Conservation (phyloP, 768 basidiomycete genomes). For the Phlebiopsis flavidoalba region DNA sequence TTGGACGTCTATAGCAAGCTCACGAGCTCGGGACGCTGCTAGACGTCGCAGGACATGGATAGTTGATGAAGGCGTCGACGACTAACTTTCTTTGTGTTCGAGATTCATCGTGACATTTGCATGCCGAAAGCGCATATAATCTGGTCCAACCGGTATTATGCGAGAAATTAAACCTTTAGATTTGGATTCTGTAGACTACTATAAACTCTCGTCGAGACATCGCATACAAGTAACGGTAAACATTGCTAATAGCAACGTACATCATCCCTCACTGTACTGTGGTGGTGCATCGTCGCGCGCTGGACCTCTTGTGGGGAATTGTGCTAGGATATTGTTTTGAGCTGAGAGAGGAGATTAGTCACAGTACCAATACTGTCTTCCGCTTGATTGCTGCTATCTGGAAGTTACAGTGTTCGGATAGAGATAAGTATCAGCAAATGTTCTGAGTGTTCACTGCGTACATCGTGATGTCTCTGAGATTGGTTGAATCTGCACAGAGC, state of each 20-base stretch:
- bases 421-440: neutral
- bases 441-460: neutral
- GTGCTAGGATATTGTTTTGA: neutral
- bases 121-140: no score
- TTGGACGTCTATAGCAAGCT: no score
- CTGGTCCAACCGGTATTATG: no score
- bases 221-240: no score
- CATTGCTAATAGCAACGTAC: neutral
- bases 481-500: neutral
- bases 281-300: neutral
- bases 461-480: neutral
- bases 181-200: no score
- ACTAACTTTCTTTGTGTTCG: no score
- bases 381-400: neutral
- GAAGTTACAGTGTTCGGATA: neutral
- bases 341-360: neutral
- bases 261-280: neutral
- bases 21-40: no score
- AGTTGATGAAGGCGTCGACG: no score
- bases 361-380: neutral
- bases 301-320: neutral
- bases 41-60: no score
- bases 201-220: no score
- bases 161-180: no score
- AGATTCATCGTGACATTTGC: no score